Percentiles rank a stretch among this genome's conserved stretches.
These are phyloP conservation scores for Clitopilus hobsonii DNA, from an alignment of 768 basidiomycete genomes.

Conservation along the genomic window DNA sequence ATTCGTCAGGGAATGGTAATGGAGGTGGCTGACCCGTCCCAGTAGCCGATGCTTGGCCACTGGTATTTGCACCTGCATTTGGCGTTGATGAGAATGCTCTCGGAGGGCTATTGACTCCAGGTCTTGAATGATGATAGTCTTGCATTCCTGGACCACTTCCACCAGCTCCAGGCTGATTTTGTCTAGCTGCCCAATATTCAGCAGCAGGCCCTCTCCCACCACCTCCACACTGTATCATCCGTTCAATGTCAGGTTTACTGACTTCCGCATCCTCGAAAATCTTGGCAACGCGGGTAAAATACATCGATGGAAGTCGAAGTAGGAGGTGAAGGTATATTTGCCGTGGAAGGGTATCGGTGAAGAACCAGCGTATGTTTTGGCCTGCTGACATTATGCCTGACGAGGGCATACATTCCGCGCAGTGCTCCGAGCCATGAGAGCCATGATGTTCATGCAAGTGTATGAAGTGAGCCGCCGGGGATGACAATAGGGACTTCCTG, in stretches of 20 bases:
- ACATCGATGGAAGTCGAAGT: slow-evolving; percentile 70
- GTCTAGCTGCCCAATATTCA: neutral
- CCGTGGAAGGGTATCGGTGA: slow-evolving; percentile 36
- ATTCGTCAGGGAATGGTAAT: slow-evolving; percentile 50
- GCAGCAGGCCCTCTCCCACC: slow-evolving; percentile 14
- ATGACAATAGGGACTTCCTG: slow-evolving; percentile 9
- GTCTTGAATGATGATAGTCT: neutral
- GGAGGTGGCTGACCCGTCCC: slow-evolving; percentile 11
- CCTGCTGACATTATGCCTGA: neutral
- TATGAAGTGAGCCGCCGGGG: neutral
- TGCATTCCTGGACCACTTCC: neutral
- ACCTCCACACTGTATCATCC: slow-evolving; percentile 42
- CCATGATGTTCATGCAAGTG: neutral
- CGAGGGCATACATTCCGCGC: neutral
- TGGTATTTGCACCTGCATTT: slow-evolving; percentile 12
- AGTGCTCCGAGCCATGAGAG: neutral
- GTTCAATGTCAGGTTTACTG: slow-evolving; percentile 64
- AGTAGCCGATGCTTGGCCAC: slow-evolving; percentile 11
- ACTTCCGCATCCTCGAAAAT: slow-evolving; percentile 78
- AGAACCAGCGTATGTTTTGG: slow-evolving; percentile 13
- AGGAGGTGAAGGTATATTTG: slow-evolving; percentile 44
- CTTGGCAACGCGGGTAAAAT: slow-evolving; percentile 73
- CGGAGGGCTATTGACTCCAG: neutral
- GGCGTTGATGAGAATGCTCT: neutral
- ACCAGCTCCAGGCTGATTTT: neutral